A percentile compares a stretch with the other conserved stretches of the same genome.
phyloP scores from a whole-genome alignment of 768 basidiomycete species.

The Tylopilus sp. region DNA sequence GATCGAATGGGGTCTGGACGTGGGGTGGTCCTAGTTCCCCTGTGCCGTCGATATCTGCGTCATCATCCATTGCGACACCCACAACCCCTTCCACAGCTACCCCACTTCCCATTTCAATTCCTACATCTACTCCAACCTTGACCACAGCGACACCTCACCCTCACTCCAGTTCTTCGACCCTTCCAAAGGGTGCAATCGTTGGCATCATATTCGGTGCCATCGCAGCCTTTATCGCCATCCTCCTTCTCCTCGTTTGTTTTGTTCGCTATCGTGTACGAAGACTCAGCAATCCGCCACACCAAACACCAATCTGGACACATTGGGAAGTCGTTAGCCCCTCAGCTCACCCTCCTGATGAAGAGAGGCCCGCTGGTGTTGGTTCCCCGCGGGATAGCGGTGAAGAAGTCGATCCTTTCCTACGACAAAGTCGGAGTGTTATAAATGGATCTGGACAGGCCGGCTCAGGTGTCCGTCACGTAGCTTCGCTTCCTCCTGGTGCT shows the following conservation, averaged over 20 bases:
- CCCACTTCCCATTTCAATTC: conserved; percentile 25
- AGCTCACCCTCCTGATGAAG: conserved; percentile 23
- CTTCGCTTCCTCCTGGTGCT: conserved; percentile 32
- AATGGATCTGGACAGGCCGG: conserved; percentile 13
- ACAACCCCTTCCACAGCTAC: conserved; percentile 31
- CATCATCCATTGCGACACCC: conserved; percentile 25
- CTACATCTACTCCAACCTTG: conserved; percentile 22
- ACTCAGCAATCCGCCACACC: conserved; percentile 13
- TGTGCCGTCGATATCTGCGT: conserved; percentile 36
- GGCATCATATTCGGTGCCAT: conserved; percentile 46
- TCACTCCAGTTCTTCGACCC: conserved; percentile 27
- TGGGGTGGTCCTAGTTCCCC: conserved; percentile 75
- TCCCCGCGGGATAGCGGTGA: conserved; percentile 69
- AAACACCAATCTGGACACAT: conserved; percentile 40
- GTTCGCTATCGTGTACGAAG: conserved; percentile 29
- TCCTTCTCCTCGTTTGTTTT: conserved; percentile 41
- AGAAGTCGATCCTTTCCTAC: conserved; percentile 64
- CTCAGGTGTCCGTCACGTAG: conserved; percentile 17
- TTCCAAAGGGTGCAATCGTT: conserved; percentile 30
- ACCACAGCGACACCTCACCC: conserved; percentile 25
- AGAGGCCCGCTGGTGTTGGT: conserved; percentile 54
- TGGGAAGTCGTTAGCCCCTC: conserved; percentile 41
- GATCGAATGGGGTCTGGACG: conserved; percentile 55
- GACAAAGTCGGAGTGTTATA: conserved; percentile 28
- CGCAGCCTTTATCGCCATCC: conserved; percentile 54